These are phyloP conservation scores for Paraphoma sp. DNA, from an alignment of 2,329 filamentous ascomycete genomes.

Conservation along the genomic window DNA sequence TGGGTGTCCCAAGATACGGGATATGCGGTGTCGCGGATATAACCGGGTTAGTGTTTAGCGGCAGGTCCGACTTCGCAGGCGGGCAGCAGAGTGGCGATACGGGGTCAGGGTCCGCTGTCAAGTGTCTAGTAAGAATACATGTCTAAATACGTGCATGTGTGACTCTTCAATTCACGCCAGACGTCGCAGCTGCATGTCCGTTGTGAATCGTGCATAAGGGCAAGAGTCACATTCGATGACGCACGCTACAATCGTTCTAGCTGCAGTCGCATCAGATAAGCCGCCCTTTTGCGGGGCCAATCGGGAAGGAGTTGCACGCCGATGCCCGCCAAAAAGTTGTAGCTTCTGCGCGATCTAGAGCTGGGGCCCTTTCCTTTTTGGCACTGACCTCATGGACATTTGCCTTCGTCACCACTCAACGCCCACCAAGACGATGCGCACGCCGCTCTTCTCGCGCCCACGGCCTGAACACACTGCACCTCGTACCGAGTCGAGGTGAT, in stretches of 20 bases:
- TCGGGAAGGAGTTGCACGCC: not conserved
- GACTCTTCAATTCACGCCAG: not conserved
- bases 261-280: conserved; percentile 34
- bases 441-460: conserved; percentile 27
- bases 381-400: conserved; percentile 21
- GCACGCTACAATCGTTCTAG: conserved; percentile 12
- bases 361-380: conserved; percentile 1
- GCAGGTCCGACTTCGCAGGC: conserved; percentile 38
- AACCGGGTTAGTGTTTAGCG: conserved; percentile 14
- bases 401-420: conserved; percentile 28
- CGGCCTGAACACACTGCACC: conserved; percentile 28
- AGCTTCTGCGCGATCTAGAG: conserved; percentile 5
- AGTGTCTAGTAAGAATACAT: conserved; percentile 29
- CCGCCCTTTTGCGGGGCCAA: conserved; percentile 9
- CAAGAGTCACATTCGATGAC: conserved; percentile 11
- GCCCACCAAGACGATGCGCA: conserved; percentile 36
- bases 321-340: conserved; percentile 24
- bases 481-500: conserved; percentile 43
- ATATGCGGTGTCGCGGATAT: conserved; percentile 25
- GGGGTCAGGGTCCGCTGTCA: conserved; percentile 11
- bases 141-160: conserved; percentile 16
- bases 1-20: conserved; percentile 2
- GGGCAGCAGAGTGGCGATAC: conserved; percentile 11
- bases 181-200: conserved; percentile 3
- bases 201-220: conserved; percentile 6